Percentiles rank a stretch among this genome's conserved stretches.
Evolutionary conservation across 2,329 filamentous ascomycete species (phyloP).

Genomic region (Capronia epimyces): DNA sequence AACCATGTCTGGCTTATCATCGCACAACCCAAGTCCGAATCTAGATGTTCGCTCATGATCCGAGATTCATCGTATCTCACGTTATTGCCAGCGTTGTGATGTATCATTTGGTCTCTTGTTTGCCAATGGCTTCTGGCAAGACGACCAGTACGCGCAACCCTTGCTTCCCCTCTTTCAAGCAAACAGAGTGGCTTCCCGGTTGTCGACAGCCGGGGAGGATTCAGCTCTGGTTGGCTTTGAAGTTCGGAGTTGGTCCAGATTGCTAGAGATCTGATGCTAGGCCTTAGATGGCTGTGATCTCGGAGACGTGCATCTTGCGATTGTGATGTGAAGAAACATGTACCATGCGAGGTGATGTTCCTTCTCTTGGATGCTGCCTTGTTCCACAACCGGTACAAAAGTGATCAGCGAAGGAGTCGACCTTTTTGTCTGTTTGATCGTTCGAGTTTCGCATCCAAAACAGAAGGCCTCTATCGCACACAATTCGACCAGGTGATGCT

Average conservation of each 20-base stretch:
- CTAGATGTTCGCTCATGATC: background rate
- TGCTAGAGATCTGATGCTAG: background rate
- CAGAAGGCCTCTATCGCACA: background rate
- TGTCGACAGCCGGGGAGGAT: slow-evolving; percentile 1
- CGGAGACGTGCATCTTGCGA: background rate
- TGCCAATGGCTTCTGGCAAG: background rate
- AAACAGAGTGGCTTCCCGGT: background rate
- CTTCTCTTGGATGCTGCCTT: background rate
- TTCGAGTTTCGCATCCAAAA: background rate
- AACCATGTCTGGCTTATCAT: background rate
- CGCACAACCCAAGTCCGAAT: background rate
- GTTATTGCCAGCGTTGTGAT: slow-evolving; percentile 1
- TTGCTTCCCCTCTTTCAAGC: background rate
- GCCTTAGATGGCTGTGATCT: background rate
- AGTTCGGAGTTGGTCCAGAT: background rate
- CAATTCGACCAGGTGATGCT: slow-evolving; percentile 6
- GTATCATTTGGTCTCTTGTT: background rate
- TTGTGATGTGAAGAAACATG: background rate
- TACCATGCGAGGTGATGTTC: background rate
- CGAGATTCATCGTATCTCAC: background rate
- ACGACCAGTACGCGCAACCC: background rate
- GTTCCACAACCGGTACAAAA: slow-evolving; percentile 11
- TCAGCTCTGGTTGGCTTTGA: background rate
- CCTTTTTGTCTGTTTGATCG: background rate
- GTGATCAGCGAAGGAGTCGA: slow-evolving; percentile 9